These are phyloP conservation scores for Mycena amicta DNA, from an alignment of 768 basidiomycete species.

Conservation along the genomic window DNA sequence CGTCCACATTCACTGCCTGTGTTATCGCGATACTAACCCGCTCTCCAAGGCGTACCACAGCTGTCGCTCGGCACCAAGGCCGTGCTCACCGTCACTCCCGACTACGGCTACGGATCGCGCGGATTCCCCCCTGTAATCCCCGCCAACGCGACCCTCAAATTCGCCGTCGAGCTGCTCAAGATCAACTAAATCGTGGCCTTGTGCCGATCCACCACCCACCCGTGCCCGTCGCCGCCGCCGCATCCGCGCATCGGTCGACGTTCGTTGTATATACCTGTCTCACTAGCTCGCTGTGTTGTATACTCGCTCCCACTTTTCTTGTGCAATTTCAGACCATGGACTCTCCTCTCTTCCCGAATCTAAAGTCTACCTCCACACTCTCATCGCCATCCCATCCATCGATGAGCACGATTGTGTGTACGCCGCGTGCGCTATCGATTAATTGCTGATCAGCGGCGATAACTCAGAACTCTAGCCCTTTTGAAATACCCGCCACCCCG, in stretches of 20 bases:
- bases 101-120: conserved; percentile 73
- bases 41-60: conserved; percentile 67
- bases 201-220: neutral
- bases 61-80: conserved; percentile 81
- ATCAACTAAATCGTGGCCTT: conserved; percentile 46
- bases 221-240: neutral
- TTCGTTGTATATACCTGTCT: neutral
- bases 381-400: neutral
- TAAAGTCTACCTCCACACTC: neutral
- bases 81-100: conserved; percentile 63
- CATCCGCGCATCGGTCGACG: neutral
- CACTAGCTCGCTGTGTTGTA: neutral
- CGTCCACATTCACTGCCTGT: conserved; percentile 23
- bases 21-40: conserved; percentile 18
- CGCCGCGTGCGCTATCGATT: too few species aligned
- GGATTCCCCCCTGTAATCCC: conserved; percentile 85
- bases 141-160: conserved; percentile 69
- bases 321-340: neutral
- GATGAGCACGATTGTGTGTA: too few species aligned
- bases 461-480: too few species aligned
- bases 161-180: conserved; percentile 82
- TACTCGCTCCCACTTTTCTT: neutral
- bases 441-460: too few species aligned
- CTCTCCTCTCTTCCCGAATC: neutral
- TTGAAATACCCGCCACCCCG: too few species aligned